Conservation (phyloP, 768 basidiomycete genomes). For the Mycena maculata region DNA sequence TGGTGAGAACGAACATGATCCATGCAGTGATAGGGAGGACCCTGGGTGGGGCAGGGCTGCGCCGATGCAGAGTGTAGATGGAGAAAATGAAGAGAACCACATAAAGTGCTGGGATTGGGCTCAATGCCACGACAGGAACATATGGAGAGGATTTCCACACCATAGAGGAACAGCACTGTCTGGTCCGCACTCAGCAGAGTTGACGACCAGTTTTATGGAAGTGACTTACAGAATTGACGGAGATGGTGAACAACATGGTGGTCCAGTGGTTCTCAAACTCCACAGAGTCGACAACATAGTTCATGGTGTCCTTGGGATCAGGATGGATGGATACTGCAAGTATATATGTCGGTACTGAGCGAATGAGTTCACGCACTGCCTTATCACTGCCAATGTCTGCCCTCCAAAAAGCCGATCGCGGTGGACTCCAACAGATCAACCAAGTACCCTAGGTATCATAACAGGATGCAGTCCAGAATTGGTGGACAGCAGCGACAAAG, state of each 20-base stretch:
- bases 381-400: neutral
- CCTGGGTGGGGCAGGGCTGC: neutral
- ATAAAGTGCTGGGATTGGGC: constrained; percentile 6
- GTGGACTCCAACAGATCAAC: too few relatives aligned
- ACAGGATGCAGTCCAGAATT: too few relatives aligned
- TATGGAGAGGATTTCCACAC: neutral
- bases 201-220: neutral
- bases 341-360: neutral
- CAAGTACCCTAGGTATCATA: too few relatives aligned
- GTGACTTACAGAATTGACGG: constrained; percentile 14
- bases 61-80: constrained; percentile 2
- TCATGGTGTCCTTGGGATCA: constrained; percentile 1
- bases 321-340: neutral
- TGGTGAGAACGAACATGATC: constrained; percentile 11
- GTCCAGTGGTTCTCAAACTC: constrained; percentile 20
- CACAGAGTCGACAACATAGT: constrained; percentile 21
- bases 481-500: too few relatives aligned
- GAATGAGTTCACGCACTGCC: neutral
- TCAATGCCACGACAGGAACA: neutral
- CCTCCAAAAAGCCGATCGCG: too few relatives aligned
- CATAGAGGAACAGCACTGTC: constrained; percentile 18
- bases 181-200: neutral
- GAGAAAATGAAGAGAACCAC: constrained; percentile 16
- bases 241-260: constrained; percentile 14
- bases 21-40: constrained; percentile 24